Conservation (phyloP, 352 stramenopile species). For the Ochromonadaceae sp. region DNA sequence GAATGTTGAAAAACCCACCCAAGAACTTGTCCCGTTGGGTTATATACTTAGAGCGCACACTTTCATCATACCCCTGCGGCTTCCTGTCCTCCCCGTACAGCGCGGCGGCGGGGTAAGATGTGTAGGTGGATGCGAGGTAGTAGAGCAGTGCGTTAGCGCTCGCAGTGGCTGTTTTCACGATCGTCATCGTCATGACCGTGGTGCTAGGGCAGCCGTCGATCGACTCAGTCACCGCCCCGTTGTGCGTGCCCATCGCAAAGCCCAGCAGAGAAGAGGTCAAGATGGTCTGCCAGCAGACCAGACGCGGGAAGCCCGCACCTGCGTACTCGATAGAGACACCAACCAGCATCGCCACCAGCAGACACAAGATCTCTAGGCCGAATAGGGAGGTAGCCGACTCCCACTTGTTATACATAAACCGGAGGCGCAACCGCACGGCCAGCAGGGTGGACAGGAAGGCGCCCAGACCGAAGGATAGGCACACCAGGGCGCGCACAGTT, state of each 20-base stretch:
- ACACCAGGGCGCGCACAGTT: background rate
- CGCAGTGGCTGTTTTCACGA: too few relatives aligned
- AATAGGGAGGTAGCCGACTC: background rate
- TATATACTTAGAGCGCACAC: too few relatives aligned
- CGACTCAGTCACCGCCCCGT: background rate
- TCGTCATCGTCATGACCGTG: conserved; percentile 10
- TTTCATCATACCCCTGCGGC: too few relatives aligned
- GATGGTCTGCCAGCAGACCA: background rate
- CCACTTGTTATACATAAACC: background rate
- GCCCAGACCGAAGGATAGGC: background rate
- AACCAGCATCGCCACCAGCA: background rate
- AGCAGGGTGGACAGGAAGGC: background rate
- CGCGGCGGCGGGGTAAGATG: too few relatives aligned
- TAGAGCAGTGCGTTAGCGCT: too few relatives aligned
- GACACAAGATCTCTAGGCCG: background rate
- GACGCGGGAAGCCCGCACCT: background rate
- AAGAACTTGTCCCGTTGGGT: too few relatives aligned
- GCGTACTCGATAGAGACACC: background rate
- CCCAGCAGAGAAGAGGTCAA: background rate
- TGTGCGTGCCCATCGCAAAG: background rate
- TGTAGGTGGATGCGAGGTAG: too few relatives aligned
- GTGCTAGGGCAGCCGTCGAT: background rate
- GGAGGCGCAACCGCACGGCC: background rate
- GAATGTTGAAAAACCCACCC: too few relatives aligned
- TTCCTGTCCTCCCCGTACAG: too few relatives aligned